Conservation (phyloP, 2,329 filamentous ascomycete genomes). For the Aspergillus pseudonomiae region DNA sequence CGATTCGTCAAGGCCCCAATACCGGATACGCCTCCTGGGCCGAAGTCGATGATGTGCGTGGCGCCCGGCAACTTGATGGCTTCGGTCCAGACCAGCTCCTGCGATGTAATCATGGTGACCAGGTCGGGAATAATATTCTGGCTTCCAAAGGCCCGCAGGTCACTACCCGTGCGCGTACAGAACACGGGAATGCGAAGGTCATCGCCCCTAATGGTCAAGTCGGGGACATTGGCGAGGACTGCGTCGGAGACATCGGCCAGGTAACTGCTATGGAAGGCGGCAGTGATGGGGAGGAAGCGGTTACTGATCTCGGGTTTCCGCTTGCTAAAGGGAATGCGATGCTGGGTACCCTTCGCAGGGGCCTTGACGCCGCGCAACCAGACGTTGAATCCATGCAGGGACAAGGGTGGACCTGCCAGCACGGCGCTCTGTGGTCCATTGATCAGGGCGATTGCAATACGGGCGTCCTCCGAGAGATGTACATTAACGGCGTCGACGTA, state of each 20-base stretch:
- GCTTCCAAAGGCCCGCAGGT: conserved; percentile 70
- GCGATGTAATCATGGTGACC: conserved; percentile 89
- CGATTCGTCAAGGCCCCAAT: conserved; percentile 95
- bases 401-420: conserved; percentile 93
- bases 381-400: conserved; percentile 92
- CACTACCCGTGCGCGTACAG: conserved; percentile 85
- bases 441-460: conserved; percentile 91
- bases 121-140: conserved; percentile 84
- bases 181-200: conserved; percentile 83
- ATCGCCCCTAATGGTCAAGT: conserved; percentile 73
- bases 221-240: conserved; percentile 58
- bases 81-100: conserved; percentile 94
- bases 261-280: conserved; percentile 97
- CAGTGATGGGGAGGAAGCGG: conserved; percentile 95
- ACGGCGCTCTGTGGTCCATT: conserved; percentile 98
- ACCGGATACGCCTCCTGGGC: conserved; percentile 93
- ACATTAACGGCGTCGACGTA: conserved; percentile 97
- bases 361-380: conserved; percentile 96
- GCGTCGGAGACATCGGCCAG: conserved; percentile 87
- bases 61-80: conserved; percentile 88
- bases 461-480: conserved; percentile 87
- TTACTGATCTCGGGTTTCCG: conserved; percentile 96
- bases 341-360: conserved; percentile 92
- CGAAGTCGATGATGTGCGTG: conserved; percentile 95
- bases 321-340: conserved; percentile 88